These are phyloP conservation scores for Macaranga tanarius DNA, from an alignment of 441 rosid species.

Conservation along the genomic window DNA sequence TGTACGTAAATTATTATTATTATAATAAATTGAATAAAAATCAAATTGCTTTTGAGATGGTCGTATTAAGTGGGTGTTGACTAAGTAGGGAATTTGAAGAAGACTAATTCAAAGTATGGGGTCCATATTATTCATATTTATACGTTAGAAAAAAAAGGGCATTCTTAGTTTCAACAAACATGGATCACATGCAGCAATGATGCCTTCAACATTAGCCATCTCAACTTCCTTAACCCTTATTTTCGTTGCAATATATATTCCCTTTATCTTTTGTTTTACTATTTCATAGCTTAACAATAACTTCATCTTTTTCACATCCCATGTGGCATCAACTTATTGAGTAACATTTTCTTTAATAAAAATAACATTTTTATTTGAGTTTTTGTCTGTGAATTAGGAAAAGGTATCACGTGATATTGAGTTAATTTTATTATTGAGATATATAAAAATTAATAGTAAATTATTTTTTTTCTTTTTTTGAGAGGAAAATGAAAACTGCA, in stretches of 20 bases:
- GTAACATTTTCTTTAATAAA: background rate
- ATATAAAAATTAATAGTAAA: too few species aligned
- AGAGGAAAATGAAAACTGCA: too few species aligned
- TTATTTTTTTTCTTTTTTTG: too few species aligned
- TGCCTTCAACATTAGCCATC: background rate
- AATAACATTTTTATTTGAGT: background rate
- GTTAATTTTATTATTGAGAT: too few species aligned
- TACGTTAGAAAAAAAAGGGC: background rate
- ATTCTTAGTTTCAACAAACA: background rate
- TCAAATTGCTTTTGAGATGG: background rate
- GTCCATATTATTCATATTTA: background rate
- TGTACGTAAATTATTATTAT: too few species aligned
- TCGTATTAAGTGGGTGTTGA: constrained; percentile 16
- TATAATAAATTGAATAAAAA: background rate
- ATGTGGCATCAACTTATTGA: background rate
- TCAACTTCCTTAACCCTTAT: background rate
- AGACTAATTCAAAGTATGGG: background rate
- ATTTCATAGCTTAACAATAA: background rate
- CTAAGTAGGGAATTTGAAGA: background rate
- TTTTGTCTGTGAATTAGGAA: background rate
- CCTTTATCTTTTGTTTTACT: background rate
- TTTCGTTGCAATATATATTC: background rate
- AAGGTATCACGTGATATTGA: background rate
- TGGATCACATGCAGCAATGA: background rate
- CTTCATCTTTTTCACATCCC: constrained; percentile 5